Evolutionary conservation across 345 rosid species (phyloP), one percentile per base, ranked within the genome.

Genomic region (Citrus medica): DNA sequence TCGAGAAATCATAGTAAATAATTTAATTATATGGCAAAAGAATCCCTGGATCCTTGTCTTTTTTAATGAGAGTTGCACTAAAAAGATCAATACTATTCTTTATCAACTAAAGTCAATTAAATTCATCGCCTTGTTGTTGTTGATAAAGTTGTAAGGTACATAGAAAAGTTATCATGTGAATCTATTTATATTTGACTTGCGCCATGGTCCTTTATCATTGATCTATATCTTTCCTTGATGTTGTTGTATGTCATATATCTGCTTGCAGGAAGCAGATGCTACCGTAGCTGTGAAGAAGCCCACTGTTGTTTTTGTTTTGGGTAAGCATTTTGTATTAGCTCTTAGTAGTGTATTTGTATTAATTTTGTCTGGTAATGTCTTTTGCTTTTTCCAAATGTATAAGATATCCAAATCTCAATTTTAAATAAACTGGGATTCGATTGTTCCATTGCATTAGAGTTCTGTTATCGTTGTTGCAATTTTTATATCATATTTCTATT

Each of bases 291-390:
- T 81, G 83, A 92, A 92, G 86, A 92, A 93, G 64, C 90, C 94
- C 22, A 87, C 79, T 2, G 92, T 95, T 71, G 91, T 95, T 82
- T 95, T 95, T 86, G 98, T 95, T 83, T 76, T 95, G 82, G 98
- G 98, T 95, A 78, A 84, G 86, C 64, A 40, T 74, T 22, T 53
- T 46, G 62, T 64, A 27, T 75, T 62, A 28, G 19, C 16, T 59
- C 9, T 67, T 7, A 13, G 60, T 37, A 14, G 5, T 7, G 22
- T 32, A 65, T 59, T 79, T 42, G 38, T 19, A 48, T n/a, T 37
- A 38, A 67, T 8, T 37, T 40, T n/a, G 51, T 19, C 40, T 1
- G 10, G 12, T n/a, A 35, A 38, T 24, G 28, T 67, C 71, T 67
- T 67, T 38, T 1, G 17, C 51, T 22, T 22, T 37, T 38, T 38